These are phyloP conservation scores for Aspergillus ostianus DNA, from an alignment of 495 filamentous ascomycete genomes.

Conservation along the genomic window DNA sequence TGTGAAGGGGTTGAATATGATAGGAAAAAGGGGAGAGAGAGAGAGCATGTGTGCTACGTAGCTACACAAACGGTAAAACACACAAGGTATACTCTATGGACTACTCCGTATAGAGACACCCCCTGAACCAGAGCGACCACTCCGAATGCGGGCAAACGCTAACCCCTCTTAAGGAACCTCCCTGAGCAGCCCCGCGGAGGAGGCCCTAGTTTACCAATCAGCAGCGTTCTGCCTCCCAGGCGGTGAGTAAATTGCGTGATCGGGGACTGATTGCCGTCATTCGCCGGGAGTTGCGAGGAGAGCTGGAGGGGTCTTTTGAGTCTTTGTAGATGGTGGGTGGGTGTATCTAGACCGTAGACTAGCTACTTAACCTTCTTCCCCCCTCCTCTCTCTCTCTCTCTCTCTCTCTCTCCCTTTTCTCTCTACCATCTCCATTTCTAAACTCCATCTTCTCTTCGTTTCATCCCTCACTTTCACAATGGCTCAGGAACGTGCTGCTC, in stretches of 20 bases:
- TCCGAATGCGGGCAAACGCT: slow-evolving; percentile 13
- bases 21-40: background rate
- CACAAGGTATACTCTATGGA: too few relatives aligned
- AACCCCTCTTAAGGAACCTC: slow-evolving; percentile 20
- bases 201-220: slow-evolving; percentile 24
- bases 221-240: slow-evolving; percentile 24
- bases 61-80: too few relatives aligned
- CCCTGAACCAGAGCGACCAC: too few relatives aligned
- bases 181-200: too few relatives aligned
- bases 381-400: too few relatives aligned
- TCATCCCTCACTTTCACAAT: slow-evolving; percentile 40
- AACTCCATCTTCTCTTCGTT: background rate
- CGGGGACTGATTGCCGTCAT: slow-evolving; percentile 4
- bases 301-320: background rate
- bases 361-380: slow-evolving; percentile 22
- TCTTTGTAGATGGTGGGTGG: slow-evolving; percentile 8
- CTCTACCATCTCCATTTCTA: slow-evolving; percentile 8
- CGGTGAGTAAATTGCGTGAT: slow-evolving; percentile 45
- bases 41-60: too few relatives aligned
- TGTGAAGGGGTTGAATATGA: background rate
- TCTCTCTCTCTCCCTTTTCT: background rate
- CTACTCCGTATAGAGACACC: too few relatives aligned
- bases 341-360: too few relatives aligned
- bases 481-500: slow-evolving; percentile 48
- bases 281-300: background rate